Base-by-base conservation (phyloP, 2,329 filamentous ascomycete genomes). In the Penicillium sp. region DNA sequence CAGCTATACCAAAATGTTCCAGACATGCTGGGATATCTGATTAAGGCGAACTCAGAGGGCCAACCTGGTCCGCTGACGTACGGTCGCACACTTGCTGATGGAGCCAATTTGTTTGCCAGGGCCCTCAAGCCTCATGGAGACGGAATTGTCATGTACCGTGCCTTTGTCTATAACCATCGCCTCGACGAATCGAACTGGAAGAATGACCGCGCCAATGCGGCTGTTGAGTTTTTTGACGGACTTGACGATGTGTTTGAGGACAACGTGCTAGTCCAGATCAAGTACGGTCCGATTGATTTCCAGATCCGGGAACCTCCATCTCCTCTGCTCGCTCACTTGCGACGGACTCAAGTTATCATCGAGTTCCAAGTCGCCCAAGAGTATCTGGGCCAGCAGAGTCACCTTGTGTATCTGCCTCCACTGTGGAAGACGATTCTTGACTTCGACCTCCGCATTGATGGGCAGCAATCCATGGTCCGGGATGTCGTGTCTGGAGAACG, bases 271-370 rank as follows among this genome's bases (percentile, higher is more conserved):
- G 80, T 91, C 2, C 88, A 91, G 69, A 87, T 91, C 73, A 91
- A 91, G 72, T 89, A 88, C 61, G 88, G 89, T 0, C 87, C 88
- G 0, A 90, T 90, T 59, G 88, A 91, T 68, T 90, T 91, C 72
- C 88, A 90, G 66, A 86, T 90, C 11, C 83, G 88, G 37, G 88
- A 90, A 70, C 85, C 88, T 1, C 74, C 81, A 1, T 89, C 85
- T 4, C 88, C 89, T 0, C 74, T 91, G 1, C 89, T 91, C 61
- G 81, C 79, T 6, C 78, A 82, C 47, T 66, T 84, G 6, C 70
- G 66, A 41, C 70, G 82, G 4, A 83, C 81, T 13, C 47, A 16
- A 36, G 35, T 36, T 0, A 50, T 50, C 7, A 40, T 90, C 39
- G 88, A 91, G 70, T 77, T 90, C 2, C 82, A 90, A 68, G 81